Conservation (phyloP, 768 basidiomycete genomes). For the Podaxis mareebaensis region DNA sequence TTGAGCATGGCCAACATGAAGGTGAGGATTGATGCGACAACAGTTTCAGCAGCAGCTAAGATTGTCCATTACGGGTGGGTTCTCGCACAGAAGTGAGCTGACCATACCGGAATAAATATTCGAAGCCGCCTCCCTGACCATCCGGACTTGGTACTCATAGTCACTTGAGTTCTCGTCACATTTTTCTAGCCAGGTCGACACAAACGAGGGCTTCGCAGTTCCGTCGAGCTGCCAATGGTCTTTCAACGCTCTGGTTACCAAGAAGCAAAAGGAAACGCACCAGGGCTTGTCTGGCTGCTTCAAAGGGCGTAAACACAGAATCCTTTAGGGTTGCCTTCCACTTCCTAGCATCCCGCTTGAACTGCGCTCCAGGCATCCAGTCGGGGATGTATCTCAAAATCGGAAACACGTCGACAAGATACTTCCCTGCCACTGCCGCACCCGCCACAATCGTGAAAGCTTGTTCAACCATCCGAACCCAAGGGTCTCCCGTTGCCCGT, state of each 20-base stretch:
- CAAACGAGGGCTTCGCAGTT: slow-evolving; percentile 42
- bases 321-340: not conserved
- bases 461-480: not conserved
- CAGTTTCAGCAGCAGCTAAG: slow-evolving; percentile 51
- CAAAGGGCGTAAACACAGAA: slow-evolving; percentile 7
- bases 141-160: slow-evolving; percentile 35
- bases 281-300: not conserved
- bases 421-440: not conserved
- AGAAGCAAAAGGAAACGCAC: not conserved
- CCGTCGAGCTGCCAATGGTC: slow-evolving; percentile 34
- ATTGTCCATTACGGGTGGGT: not conserved
- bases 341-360: slow-evolving; percentile 10
- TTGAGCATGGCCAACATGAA: slow-evolving; percentile 49
- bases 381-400: slow-evolving; percentile 1
- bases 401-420: slow-evolving; percentile 13
- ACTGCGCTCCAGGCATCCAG: slow-evolving; percentile 10
- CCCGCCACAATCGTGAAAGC: not conserved
- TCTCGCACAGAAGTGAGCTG: not conserved
- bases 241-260: not conserved
- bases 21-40: slow-evolving; percentile 41
- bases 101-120: slow-evolving; percentile 28
- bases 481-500: not conserved
- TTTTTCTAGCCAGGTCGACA: slow-evolving; percentile 40
- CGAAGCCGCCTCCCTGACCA: slow-evolving; percentile 27
- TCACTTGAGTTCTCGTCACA: slow-evolving; percentile 33